phyloP scores from a whole-genome alignment of 805 yeast species.

The Yueomyces sp. region DNA sequence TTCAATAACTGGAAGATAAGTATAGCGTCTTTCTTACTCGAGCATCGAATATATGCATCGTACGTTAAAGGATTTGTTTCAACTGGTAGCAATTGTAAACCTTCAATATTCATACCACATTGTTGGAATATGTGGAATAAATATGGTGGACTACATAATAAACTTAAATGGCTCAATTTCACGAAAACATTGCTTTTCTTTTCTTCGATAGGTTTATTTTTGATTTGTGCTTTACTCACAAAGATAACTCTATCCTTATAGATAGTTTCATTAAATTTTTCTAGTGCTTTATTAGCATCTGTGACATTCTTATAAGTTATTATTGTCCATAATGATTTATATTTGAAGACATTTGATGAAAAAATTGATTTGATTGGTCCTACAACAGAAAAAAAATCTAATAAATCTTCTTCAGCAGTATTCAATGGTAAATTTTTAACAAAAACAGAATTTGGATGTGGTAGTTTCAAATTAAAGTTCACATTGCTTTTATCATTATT shows the following conservation, averaged over 20 bases:
- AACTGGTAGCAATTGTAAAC: conserved; percentile 12
- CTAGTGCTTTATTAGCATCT: conserved; percentile 26
- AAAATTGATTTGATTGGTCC: conserved; percentile 26
- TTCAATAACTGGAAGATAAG: conserved; percentile 12
- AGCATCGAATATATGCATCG: conserved; percentile 12
- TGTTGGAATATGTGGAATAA: background rate
- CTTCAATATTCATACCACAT: background rate
- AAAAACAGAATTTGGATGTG: conserved; percentile 23
- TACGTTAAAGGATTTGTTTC: background rate
- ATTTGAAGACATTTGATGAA: conserved; percentile 15
- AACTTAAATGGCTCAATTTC: conserved; percentile 15
- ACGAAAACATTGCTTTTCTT: conserved; percentile 4
- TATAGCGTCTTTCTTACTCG: conserved; percentile 9
- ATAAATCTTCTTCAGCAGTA: conserved; percentile 18
- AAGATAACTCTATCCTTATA: conserved; percentile 17
- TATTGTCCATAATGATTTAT: conserved; percentile 26
- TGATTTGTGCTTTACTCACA: conserved; percentile 14
- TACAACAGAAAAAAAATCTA: conserved; percentile 17
- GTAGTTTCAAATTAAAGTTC: conserved; percentile 1
- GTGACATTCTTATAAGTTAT: conserved; percentile 28
- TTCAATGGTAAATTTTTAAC: conserved; percentile 23
- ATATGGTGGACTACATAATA: conserved; percentile 1
- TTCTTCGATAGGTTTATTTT: conserved; percentile 1
- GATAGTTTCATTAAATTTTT: conserved; percentile 16
- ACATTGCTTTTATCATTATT: background rate